Conservation (phyloP, 2,329 filamentous ascomycete genomes). For the Parastagonospora avenae region DNA sequence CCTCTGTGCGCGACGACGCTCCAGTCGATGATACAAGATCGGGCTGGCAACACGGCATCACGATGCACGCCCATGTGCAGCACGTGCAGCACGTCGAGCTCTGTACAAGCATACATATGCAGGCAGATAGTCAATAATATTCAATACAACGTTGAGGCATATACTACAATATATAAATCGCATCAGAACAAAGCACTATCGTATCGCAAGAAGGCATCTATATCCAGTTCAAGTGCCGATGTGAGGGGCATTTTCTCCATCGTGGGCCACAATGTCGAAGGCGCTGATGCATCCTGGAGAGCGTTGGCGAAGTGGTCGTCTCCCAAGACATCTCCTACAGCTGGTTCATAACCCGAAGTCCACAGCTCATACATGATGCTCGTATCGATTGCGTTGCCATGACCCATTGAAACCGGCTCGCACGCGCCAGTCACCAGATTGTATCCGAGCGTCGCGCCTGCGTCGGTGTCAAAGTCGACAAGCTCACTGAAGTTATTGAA, state of each 20-base stretch:
- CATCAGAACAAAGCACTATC: conserved; percentile 4
- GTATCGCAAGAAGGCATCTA: conserved; percentile 13
- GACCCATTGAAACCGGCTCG: conserved; percentile 11
- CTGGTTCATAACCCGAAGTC: conserved; percentile 8
- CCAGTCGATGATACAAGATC: too few species aligned
- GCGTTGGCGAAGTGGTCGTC: conserved; percentile 4
- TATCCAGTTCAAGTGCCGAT: conserved; percentile 24
- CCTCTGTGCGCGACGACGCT: too few species aligned
- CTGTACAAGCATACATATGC: background rate
- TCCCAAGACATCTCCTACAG: background rate
- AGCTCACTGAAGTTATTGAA: conserved; percentile 38
- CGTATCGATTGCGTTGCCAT: conserved; percentile 21
- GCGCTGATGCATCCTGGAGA: background rate
- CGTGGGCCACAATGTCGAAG: background rate
- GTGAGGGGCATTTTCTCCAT: conserved; percentile 6
- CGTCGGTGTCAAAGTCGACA: conserved; percentile 26
- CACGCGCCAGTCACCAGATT: conserved; percentile 10
- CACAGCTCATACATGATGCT: conserved; percentile 18
- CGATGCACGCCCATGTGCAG: too few species aligned
- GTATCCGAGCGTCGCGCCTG: conserved; percentile 7
- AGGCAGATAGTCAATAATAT: background rate
- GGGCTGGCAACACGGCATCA: too few species aligned
- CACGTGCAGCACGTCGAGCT: background rate
- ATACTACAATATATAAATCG: background rate
- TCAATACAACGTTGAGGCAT: background rate